phyloP scores from a whole-genome alignment of 2,329 filamentous ascomycete genomes.

The Aspergillus glaucus region DNA sequence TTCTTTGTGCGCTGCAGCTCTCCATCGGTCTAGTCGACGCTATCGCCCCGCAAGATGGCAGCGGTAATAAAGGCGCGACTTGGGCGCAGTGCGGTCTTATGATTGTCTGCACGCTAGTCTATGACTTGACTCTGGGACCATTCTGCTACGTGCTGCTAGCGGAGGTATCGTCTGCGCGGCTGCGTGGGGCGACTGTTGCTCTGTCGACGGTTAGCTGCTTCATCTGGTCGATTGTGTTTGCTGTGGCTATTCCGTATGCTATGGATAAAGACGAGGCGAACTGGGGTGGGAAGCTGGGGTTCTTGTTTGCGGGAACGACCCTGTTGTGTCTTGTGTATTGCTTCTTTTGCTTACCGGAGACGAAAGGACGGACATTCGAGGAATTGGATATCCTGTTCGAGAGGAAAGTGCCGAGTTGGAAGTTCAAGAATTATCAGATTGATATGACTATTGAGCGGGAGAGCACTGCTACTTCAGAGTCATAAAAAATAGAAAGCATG shows the following conservation, averaged over 20 bases:
- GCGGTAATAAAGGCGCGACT: slow-evolving; percentile 5
- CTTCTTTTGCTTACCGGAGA: slow-evolving; percentile 28
- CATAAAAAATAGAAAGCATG: too few relatives aligned
- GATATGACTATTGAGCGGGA: slow-evolving; percentile 2
- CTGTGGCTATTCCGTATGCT: slow-evolving; percentile 29
- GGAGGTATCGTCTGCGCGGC: slow-evolving; percentile 47
- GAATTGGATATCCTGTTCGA: slow-evolving; percentile 28
- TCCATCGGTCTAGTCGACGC: slow-evolving; percentile 35
- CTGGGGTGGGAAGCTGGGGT: slow-evolving; percentile 25
- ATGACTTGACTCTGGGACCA: slow-evolving; percentile 49
- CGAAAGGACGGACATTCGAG: slow-evolving; percentile 22
- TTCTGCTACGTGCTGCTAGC: slow-evolving; percentile 49
- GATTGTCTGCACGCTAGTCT: slow-evolving; percentile 38
- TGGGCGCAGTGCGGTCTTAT: slow-evolving; percentile 39
- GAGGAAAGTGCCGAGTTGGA: slow-evolving; percentile 13
- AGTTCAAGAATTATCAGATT: slow-evolving; percentile 16
- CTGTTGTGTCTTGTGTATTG: slow-evolving; percentile 21
- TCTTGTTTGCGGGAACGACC: slow-evolving; percentile 23
- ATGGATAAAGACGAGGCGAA: slow-evolving; percentile 27
- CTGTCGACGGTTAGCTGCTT: slow-evolving; percentile 18
- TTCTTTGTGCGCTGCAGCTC: slow-evolving; percentile 29
- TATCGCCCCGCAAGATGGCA: slow-evolving; percentile 25
- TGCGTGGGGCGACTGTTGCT: slow-evolving; percentile 48
- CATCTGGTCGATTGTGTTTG: slow-evolving; percentile 23
- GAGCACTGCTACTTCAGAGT: not conserved